Percentiles rank a stretch among this genome's conserved stretches.
These are phyloP conservation scores for Durotheca rogersii DNA, from an alignment of 495 filamentous ascomycete species.

Conservation along the genomic window DNA sequence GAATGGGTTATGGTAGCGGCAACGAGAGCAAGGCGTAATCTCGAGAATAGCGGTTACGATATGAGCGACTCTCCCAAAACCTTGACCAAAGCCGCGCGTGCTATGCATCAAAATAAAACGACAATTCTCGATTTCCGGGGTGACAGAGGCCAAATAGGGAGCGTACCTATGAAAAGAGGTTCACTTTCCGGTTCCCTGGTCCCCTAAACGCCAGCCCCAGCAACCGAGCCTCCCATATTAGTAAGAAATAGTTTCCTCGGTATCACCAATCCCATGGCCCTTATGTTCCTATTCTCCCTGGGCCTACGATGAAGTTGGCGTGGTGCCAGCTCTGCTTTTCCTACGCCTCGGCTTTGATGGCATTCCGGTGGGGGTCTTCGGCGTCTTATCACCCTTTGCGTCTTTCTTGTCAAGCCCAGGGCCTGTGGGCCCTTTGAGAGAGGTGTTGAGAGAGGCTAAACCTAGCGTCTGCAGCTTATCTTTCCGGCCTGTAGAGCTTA, in stretches of 20 bases:
- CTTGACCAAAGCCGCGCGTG: no score
- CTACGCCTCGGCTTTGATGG: conserved; percentile 53
- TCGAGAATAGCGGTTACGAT: no score
- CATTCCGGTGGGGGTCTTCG: conserved; percentile 47
- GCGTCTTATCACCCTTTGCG: conserved; percentile 51
- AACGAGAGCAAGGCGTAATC: not conserved
- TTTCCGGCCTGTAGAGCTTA: conserved; percentile 61
- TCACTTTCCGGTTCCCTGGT: conserved; percentile 15
- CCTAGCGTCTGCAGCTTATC: conserved; percentile 36
- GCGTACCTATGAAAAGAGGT: conserved; percentile 18
- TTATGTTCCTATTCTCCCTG: conserved; percentile 3
- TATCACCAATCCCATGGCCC: no score
- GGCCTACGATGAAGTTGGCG: conserved; percentile 35
- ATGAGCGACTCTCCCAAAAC: no score
- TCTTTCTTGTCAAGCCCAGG: conserved; percentile 37
- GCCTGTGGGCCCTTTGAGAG: conserved; percentile 34
- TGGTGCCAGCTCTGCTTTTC: conserved; percentile 56
- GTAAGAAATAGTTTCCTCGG: no score
- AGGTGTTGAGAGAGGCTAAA: conserved; percentile 40
- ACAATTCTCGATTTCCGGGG: not conserved
- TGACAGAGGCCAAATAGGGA: conserved; percentile 1
- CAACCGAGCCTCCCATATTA: not conserved
- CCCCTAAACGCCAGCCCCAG: conserved; percentile 9
- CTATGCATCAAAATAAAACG: no score
- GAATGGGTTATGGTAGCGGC: conserved; percentile 20